Evolutionary conservation across 1,139 yeast genomes (phyloP), one percentile per base, ranked within the genome.

Genomic region (Yamadazyma aaseri): DNA sequence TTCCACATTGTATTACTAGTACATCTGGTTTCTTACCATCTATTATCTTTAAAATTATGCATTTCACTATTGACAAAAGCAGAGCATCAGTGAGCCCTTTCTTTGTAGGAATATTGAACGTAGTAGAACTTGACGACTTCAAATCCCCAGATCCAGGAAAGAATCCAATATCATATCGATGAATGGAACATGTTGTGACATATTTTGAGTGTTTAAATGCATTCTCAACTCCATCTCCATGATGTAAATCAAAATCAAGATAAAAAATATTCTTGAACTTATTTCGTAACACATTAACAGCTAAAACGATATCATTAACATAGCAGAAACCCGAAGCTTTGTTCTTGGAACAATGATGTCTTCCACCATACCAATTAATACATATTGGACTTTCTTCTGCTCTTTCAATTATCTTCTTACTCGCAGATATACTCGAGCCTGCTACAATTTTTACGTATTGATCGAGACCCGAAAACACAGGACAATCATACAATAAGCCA

Each of bases 291-390:
- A 41, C 31, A 30, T 54, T 55, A 3, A 84, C 79, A 0, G 78
- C 71, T 14, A 84, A 49, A 0, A 76, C 80, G 5, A 80, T 69
- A 50, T 84, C 94, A 46, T 84, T 83, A 5, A 81, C 60, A 47
- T 84, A 84, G 51, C 95, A 84, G 49, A 81, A 84, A 4, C 95
- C 95, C 10, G 84, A 68, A 1, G 87, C 85, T 26, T 51, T 60
- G 0, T 68, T 50, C 44, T 72, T 73, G 26, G 58, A 62, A 5
- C 82, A 80, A 54, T 84, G 95, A 49, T 84, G 94, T 32, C 94
- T 56, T 1, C 95, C 95, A 2, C 94, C 95, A 47, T 77, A 76
- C 90, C 90, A 84, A 49, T 82, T 82, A 29, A 84, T 65, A 0
- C 73, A 81, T 2, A 80, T 60, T 5, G 31, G 34, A 4, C 56